Base-by-base conservation (phyloP, 495 filamentous ascomycete genomes). In the Talaromyces proteolyticus region DNA sequence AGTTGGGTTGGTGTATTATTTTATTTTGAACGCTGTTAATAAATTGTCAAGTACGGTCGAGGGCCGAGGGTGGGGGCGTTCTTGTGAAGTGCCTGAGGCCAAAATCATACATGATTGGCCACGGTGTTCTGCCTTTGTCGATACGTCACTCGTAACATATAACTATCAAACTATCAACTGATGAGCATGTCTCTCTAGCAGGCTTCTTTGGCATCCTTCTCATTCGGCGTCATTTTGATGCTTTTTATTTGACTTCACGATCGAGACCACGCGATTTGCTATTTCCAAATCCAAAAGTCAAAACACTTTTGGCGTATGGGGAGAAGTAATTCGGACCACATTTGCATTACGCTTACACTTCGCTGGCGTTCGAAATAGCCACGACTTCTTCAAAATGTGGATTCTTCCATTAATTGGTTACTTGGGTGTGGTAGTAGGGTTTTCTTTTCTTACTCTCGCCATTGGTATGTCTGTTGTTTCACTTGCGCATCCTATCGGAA, bases 361-460 rank as follows among this genome's bases (percentile, higher is more conserved):
- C 14, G 8, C 4, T 34, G 29, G 29, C 8, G 4, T 10, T 34
- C 1, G 29, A 14, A 34, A 34, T 34, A 2, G 8, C 2, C 29
- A 34, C 8, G 4, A 34, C 29, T 41, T 16, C 8, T 10, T 41
- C 53, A 77, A 57, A 38, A 95, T 96, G 92, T 95, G 88, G 87
- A 87, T 96, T 65, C 73, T 96, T 55, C 88, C 91, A 47, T 74
- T 94, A 22, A 70, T 96, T 53, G 94, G 93, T 53, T 96, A 95
- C 58, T 63, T 91, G 22, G 93, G 93, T 58, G 78, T 94, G 49
- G 74, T 89, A 47, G 74, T 96, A 19, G 91, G 92, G 58, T 98
- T 98, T 65, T 78, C 79, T 44, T 97, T 98, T 72, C 77, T 98
- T 39, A 96, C 92, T 5, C 75, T 97, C 14, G 88, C 91, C 14